These are phyloP conservation scores for Lipomyces yamanashiensis DNA, from an alignment of 805 yeast species.

Conservation along the genomic window DNA sequence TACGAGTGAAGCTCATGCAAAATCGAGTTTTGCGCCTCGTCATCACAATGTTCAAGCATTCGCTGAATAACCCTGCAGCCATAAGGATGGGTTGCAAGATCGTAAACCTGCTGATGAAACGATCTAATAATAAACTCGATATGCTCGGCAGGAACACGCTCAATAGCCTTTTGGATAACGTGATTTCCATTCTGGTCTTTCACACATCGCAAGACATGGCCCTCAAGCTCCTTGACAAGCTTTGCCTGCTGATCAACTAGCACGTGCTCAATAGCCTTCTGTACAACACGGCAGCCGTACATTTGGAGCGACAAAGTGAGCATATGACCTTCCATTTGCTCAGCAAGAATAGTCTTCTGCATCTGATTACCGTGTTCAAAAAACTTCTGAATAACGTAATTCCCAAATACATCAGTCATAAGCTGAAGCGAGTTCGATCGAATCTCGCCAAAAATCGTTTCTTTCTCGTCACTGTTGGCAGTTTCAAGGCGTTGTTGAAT, in stretches of 20 bases:
- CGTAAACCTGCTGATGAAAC: slow-evolving; percentile 67
- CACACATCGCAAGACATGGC: slow-evolving; percentile 66
- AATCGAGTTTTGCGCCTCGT: slow-evolving; percentile 67
- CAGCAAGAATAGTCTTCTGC: slow-evolving; percentile 71
- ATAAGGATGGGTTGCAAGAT: slow-evolving; percentile 90
- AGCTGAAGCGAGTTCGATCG: slow-evolving; percentile 72
- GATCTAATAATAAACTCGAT: slow-evolving; percentile 75
- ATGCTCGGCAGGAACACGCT: slow-evolving; percentile 71
- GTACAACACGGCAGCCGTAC: slow-evolving; percentile 98
- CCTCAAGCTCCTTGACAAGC: slow-evolving; percentile 71
- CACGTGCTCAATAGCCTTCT: slow-evolving; percentile 82
- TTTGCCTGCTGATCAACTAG: slow-evolving; percentile 64
- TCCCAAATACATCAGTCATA: slow-evolving; percentile 97
- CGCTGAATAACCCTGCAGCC: slow-evolving; percentile 98
- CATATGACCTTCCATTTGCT: slow-evolving; percentile 74
- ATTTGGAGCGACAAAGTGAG: slow-evolving; percentile 81
- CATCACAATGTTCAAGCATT: slow-evolving; percentile 75
- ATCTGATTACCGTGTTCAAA: slow-evolving; percentile 78
- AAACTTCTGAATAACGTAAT: slow-evolving; percentile 92
- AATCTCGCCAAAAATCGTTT: slow-evolving; percentile 81
- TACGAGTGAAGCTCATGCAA: slow-evolving; percentile 73
- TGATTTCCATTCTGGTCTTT: slow-evolving; percentile 98
- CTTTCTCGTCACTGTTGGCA: slow-evolving; percentile 72
- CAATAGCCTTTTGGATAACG: slow-evolving; percentile 94
- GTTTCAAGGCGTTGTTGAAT: slow-evolving; percentile 83